Conservation (phyloP, 31 red algal species). For the Odonthalia washingtoniensis region DNA sequence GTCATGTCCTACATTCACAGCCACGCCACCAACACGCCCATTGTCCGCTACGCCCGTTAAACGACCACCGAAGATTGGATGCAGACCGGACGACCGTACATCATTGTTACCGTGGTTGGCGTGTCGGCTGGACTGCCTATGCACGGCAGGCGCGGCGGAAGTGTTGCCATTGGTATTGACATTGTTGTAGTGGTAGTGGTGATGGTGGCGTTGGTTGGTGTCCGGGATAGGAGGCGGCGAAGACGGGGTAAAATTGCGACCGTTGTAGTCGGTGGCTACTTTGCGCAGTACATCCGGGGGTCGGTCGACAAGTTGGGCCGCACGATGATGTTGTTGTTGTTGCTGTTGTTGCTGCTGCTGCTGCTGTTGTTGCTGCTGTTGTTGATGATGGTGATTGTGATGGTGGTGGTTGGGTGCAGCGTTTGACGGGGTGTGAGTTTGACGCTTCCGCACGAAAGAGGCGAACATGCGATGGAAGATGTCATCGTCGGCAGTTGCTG, state of each 20-base stretch:
- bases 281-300: constrained; percentile 21
- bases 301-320: not conserved
- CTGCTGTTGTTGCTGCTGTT: not conserved
- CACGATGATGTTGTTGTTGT: not conserved
- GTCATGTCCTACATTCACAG: not conserved
- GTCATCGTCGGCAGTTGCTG: constrained; percentile 61
- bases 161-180: not conserved
- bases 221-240: not conserved
- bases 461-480: constrained; percentile 81
- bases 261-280: constrained; percentile 8
- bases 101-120: not conserved
- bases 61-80: not conserved
- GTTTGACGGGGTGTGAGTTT: not conserved
- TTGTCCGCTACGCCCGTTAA: not conserved
- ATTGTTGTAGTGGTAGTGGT: too few species aligned
- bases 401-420: not conserved
- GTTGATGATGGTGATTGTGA: not conserved
- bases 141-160: not conserved
- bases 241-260: not conserved
- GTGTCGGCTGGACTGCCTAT: not conserved
- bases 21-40: not conserved
- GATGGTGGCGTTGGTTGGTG: too few species aligned
- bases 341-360: constrained; percentile 9
- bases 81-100: not conserved
- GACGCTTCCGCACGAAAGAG: constrained; percentile 55